phyloP scores from a whole-genome alignment of 352 stramenopile species.

The Peronosclerospora sorghi region DNA sequence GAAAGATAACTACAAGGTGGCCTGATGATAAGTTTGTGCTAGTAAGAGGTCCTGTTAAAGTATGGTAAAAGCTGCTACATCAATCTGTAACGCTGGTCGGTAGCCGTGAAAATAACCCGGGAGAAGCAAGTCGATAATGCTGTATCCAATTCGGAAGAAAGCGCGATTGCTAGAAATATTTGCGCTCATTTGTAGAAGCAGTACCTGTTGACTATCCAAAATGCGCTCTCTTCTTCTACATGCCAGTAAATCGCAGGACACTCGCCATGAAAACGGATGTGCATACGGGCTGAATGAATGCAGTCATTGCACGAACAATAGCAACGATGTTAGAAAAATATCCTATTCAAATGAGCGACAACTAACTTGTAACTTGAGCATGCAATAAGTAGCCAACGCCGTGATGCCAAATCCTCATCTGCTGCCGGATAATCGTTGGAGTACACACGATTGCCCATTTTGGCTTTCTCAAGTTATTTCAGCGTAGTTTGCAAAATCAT shows the following conservation, averaged over 20 bases:
- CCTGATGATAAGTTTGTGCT: constrained; percentile 39
- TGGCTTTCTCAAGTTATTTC: constrained; percentile 46
- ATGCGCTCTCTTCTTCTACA: constrained; percentile 65
- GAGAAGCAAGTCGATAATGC: constrained; percentile 53
- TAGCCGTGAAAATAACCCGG: constrained; percentile 75
- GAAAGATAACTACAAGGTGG: constrained; percentile 40
- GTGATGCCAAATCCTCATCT: constrained; percentile 45
- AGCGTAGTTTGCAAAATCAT: no score
- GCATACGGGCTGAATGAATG: constrained; percentile 50
- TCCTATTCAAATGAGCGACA: not conserved
- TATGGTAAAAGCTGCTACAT: constrained; percentile 40
- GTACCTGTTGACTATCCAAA: constrained; percentile 79
- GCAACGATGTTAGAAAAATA: not conserved
- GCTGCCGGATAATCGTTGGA: constrained; percentile 44
- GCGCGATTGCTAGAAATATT: not conserved
- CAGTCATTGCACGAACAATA: not conserved
- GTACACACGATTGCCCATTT: constrained; percentile 55
- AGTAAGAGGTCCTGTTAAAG: constrained; percentile 43
- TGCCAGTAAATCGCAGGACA: constrained; percentile 58
- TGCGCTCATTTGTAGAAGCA: not conserved
- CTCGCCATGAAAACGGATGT: constrained; percentile 61
- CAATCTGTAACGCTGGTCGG: constrained; percentile 55
- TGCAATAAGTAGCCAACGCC: constrained; percentile 55
- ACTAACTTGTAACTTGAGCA: constrained; percentile 63
- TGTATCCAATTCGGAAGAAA: constrained; percentile 4